These are phyloP conservation scores for Podosphaera fusca DNA, from an alignment of 2,329 filamentous ascomycete genomes.

Conservation along the genomic window DNA sequence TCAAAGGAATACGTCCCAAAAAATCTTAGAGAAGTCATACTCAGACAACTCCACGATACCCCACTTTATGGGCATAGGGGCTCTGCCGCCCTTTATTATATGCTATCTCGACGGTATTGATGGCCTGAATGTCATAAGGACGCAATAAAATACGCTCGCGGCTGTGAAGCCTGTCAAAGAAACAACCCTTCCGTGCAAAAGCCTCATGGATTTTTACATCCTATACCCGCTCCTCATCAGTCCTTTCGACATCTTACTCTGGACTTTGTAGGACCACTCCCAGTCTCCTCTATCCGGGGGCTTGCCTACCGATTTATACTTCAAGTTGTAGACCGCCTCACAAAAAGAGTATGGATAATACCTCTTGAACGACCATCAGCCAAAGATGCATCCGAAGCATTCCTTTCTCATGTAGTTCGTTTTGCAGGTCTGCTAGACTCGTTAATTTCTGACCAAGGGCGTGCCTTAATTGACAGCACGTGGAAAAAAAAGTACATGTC, in stretches of 20 bases:
- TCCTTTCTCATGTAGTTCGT: conserved; percentile 10
- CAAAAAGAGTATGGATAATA: no score
- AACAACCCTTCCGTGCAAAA: not conserved
- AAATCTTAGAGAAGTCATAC: no score
- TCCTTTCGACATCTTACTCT: not conserved
- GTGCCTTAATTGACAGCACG: not conserved
- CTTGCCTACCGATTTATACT: not conserved
- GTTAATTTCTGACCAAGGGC: not conserved
- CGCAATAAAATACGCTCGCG: not conserved
- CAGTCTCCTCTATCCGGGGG: not conserved
- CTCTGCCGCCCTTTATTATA: no score
- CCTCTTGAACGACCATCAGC: not conserved
- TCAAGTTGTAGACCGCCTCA: no score
- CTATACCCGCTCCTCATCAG: not conserved
- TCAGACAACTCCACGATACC: no score
- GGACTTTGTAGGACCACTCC: not conserved
- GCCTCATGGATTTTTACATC: not conserved
- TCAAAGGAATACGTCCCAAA: no score
- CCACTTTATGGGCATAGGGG: no score
- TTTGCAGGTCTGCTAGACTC: no score
- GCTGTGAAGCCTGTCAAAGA: not conserved
- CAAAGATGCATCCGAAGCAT: conserved; percentile 1
- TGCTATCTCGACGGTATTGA: not conserved
- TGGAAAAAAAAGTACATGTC: not conserved
- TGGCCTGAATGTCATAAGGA: not conserved